These are phyloP conservation scores for Cutaneotrichosporon cyanovorans DNA, from an alignment of 1,284 basidiomycete species.

Conservation along the genomic window DNA sequence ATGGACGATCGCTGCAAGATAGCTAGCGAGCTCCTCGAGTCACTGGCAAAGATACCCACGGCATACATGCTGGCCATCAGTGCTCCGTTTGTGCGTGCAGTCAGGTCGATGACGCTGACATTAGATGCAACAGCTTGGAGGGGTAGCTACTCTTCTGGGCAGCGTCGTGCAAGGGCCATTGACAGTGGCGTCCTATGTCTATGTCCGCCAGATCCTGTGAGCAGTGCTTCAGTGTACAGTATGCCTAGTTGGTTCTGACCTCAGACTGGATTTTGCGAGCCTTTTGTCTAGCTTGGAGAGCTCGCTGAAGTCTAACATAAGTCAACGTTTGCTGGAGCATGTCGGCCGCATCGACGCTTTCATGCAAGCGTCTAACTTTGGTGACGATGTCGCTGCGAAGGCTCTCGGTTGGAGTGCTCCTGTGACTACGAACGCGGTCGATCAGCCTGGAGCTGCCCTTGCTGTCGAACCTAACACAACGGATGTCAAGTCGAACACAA, in stretches of 20 bases:
- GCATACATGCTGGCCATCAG: slow-evolving; percentile 16
- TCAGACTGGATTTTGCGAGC: slow-evolving; percentile 9
- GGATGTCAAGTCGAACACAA: too few relatives aligned
- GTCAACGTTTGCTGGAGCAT: slow-evolving; percentile 11
- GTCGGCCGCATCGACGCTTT: slow-evolving; percentile 16
- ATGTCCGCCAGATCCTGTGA: slow-evolving; percentile 20
- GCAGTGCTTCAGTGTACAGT: too few relatives aligned
- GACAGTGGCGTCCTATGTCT: slow-evolving; percentile 14
- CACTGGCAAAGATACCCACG: slow-evolving; percentile 18
- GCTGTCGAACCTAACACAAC: too few relatives aligned
- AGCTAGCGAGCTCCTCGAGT: slow-evolving; percentile 20
- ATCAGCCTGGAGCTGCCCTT: too few relatives aligned
- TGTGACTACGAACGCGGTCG: too few relatives aligned
- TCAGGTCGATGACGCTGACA: too few relatives aligned
- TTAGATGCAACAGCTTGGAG: slow-evolving; percentile 18
- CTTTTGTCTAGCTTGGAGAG: slow-evolving; percentile 12
- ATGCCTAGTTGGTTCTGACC: too few relatives aligned
- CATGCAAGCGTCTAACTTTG: slow-evolving; percentile 7
- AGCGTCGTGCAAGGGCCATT: slow-evolving; percentile 20
- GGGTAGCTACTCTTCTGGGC: slow-evolving; percentile 20
- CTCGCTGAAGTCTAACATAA: slow-evolving; percentile 10
- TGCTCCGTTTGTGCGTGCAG: slow-evolving; percentile 1
- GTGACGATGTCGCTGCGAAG: not conserved
- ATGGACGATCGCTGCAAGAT: slow-evolving; percentile 17
- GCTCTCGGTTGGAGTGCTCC: too few relatives aligned